These are phyloP conservation scores for Plantago ovata DNA, from an alignment of 257 asterid species.

Conservation along the genomic window DNA sequence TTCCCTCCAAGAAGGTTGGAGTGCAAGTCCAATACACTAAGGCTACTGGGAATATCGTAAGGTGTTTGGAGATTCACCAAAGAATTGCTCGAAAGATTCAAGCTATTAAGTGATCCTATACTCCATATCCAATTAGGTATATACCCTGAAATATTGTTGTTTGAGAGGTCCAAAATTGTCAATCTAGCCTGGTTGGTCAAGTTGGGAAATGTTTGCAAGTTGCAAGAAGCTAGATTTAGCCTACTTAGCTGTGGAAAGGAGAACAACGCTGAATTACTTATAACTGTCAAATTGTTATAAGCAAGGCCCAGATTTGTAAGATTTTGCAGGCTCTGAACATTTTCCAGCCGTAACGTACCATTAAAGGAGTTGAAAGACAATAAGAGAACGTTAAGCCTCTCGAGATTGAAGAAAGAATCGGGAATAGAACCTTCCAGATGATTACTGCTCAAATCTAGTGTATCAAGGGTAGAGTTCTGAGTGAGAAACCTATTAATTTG, in stretches of 20 bases:
- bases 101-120: background rate
- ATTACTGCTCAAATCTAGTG: slow-evolving; percentile 39
- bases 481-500: slow-evolving; percentile 23
- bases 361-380: slow-evolving; percentile 37
- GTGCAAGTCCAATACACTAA: slow-evolving; percentile 22
- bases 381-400: slow-evolving; percentile 22
- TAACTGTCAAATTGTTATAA: slow-evolving; percentile 41
- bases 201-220: slow-evolving; percentile 34
- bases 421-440: slow-evolving; percentile 37
- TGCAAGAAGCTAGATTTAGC: slow-evolving; percentile 51
- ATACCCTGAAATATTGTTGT: slow-evolving; percentile 26
- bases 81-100: slow-evolving; percentile 37
- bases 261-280: slow-evolving; percentile 13
- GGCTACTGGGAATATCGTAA: background rate
- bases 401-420: slow-evolving; percentile 26
- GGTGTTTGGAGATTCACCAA: slow-evolving; percentile 21
- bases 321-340: slow-evolving; percentile 23
- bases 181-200: slow-evolving; percentile 22
- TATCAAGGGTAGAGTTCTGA: slow-evolving; percentile 24
- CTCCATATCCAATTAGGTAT: slow-evolving; percentile 42
- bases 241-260: slow-evolving; percentile 21
- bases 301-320: slow-evolving; percentile 51
- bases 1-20: slow-evolving; percentile 30
- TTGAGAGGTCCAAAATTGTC: slow-evolving; percentile 37
- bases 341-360: slow-evolving; percentile 28